phyloP scores from a whole-genome alignment of 306 rosid species.

The Inga oerstediana region DNA sequence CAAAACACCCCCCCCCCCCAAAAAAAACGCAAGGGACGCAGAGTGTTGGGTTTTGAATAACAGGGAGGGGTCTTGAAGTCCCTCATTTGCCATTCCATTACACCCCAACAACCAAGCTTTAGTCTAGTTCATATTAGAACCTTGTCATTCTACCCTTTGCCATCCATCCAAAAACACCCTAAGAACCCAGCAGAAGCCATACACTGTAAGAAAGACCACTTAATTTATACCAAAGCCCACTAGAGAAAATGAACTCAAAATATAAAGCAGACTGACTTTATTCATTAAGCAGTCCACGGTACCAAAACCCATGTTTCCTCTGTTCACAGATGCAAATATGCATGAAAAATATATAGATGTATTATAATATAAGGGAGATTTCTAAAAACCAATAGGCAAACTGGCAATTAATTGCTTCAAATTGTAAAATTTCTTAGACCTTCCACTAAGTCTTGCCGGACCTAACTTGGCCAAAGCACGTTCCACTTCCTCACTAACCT shows the following conservation, averaged over 20 bases:
- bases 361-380: conserved; percentile 4
- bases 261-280: background rate
- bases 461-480: conserved; percentile 91
- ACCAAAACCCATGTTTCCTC: conserved; percentile 21
- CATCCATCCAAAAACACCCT: background rate
- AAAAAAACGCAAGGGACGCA: background rate
- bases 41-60: background rate
- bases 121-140: background rate
- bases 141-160: background rate
- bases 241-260: conserved; percentile 11
- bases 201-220: background rate
- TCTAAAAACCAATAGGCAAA: conserved; percentile 20
- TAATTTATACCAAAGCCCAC: conserved; percentile 8
- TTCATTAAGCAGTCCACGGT: conserved; percentile 2
- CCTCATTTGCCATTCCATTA: background rate
- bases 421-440: conserved; percentile 47
- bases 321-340: conserved; percentile 21
- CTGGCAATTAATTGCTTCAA: conserved; percentile 29
- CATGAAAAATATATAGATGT: background rate
- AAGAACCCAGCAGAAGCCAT: background rate
- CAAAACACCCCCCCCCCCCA: background rate
- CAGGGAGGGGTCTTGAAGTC: background rate
- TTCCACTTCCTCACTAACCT: conserved; percentile 98
- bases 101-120: background rate
- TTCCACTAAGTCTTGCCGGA: conserved; percentile 77